Evolutionary conservation across 2,329 filamentous ascomycete genomes (phyloP).

Genomic region (Penicillium sp.): DNA sequence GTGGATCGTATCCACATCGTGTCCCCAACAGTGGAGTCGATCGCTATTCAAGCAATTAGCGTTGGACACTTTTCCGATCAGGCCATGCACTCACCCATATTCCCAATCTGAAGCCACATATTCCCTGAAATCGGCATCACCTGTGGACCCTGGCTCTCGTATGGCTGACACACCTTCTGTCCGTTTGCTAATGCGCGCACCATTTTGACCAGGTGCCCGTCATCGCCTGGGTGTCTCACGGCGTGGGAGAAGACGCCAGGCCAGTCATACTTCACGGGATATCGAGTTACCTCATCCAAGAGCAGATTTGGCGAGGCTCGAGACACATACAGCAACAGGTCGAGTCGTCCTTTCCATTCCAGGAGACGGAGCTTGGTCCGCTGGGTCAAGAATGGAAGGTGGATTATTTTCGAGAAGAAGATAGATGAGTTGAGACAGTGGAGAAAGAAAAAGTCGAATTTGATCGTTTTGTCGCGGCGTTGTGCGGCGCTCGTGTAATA

Average conservation of each 20-base stretch:
- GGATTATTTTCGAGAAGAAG: conserved; percentile 66
- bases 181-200: conserved; percentile 67
- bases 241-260: conserved; percentile 46
- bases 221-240: conserved; percentile 56
- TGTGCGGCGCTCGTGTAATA: conserved; percentile 63
- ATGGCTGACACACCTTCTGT: conserved; percentile 48
- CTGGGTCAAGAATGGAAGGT: conserved; percentile 60
- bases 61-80: background rate
- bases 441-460: conserved; percentile 81
- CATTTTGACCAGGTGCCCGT: conserved; percentile 79
- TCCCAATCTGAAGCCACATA: conserved; percentile 47
- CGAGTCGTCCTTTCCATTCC: conserved; percentile 76
- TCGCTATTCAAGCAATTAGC: conserved; percentile 26
- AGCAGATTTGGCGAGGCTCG: conserved; percentile 62
- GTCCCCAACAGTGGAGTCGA: conserved; percentile 35
- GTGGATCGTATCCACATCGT: conserved; percentile 40
- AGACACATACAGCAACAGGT: conserved; percentile 72
- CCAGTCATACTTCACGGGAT: conserved; percentile 55
- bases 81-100: conserved; percentile 39
- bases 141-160: conserved; percentile 29
- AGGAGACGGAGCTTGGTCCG: conserved; percentile 67
- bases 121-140: conserved; percentile 40
- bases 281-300: conserved; percentile 58
- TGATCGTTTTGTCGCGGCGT: conserved; percentile 62
- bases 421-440: conserved; percentile 77